Evolutionary conservation across 176 grass and related monocot genomes (phyloP).

Genomic region (Oryza glumipatula): DNA sequence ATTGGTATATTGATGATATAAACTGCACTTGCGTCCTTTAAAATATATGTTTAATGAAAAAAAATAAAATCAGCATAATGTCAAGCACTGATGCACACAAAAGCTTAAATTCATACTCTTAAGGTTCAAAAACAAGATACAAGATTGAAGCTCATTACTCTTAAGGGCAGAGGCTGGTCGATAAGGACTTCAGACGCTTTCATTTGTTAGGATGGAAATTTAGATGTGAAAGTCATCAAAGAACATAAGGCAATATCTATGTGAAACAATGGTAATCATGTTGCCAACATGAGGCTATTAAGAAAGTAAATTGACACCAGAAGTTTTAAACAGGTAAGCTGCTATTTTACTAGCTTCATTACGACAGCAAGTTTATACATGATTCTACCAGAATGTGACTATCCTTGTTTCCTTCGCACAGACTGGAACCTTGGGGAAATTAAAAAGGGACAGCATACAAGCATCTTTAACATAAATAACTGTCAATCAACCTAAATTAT

Average conservation of each 20-base stretch:
- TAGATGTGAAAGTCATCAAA: not conserved
- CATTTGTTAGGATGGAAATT: constrained; percentile 6
- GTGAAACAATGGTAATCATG: not conserved
- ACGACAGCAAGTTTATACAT: not conserved
- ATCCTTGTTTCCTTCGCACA: not conserved
- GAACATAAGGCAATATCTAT: not conserved
- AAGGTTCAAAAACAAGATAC: not conserved
- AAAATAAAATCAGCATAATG: not conserved
- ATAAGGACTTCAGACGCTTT: constrained; percentile 6
- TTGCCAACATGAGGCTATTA: constrained; percentile 5
- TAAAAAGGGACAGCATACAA: not conserved
- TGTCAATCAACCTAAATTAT: not conserved
- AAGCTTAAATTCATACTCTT: constrained; percentile 13
- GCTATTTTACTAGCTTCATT: not conserved
- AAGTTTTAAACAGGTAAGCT: not conserved
- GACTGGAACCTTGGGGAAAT: not conserved
- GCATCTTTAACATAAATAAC: not conserved
- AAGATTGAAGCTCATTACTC: not conserved
- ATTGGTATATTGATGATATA: constrained; percentile 1
- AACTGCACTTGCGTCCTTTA: constrained; percentile 1
- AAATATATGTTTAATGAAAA: not conserved
- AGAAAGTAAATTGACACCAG: not conserved
- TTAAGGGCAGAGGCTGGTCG: not conserved
- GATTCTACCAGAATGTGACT: constrained; percentile 17
- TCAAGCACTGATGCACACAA: not conserved